These are phyloP conservation scores for Scolecobasidium constrictum DNA, from an alignment of 2,329 filamentous ascomycete genomes.

Conservation along the genomic window DNA sequence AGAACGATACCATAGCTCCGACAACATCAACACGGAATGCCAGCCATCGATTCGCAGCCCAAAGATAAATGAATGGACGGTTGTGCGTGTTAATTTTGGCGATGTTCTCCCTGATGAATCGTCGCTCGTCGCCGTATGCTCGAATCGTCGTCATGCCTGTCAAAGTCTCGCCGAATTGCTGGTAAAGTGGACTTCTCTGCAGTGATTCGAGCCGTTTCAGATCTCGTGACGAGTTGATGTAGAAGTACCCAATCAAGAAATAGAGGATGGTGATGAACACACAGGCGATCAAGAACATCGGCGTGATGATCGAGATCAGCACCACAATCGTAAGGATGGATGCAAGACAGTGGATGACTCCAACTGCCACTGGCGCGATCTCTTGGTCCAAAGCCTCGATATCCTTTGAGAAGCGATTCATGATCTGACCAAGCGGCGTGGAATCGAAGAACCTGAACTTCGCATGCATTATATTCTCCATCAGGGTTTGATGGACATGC, in stretches of 20 bases:
- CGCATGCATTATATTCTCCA: conserved; percentile 71
- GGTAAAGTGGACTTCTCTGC: conserved; percentile 87
- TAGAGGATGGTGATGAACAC: conserved; percentile 78
- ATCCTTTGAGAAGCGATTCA: conserved; percentile 98
- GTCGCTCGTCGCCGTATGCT: conserved; percentile 85
- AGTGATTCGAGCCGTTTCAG: conserved; percentile 91
- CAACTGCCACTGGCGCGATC: conserved; percentile 82
- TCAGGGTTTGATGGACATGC: conserved; percentile 68
- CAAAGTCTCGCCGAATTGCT: conserved; percentile 94
- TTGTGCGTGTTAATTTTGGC: conserved; percentile 79
- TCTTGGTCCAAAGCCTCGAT: conserved; percentile 93
- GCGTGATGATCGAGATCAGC: conserved; percentile 80
- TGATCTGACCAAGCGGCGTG: conserved; percentile 87
- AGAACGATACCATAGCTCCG: conserved; percentile 87
- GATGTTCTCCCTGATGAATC: conserved; percentile 89
- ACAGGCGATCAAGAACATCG: conserved; percentile 78
- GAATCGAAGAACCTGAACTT: conserved; percentile 98
- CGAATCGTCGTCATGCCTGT: conserved; percentile 93
- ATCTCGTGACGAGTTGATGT: conserved; percentile 85
- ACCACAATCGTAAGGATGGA: conserved; percentile 75
- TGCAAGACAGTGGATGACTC: conserved; percentile 54
- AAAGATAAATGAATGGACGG: conserved; percentile 89
- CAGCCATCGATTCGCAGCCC: conserved; percentile 95
- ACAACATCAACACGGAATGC: conserved; percentile 83
- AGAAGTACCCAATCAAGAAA: conserved; percentile 73